phyloP scores from a whole-genome alignment of 352 stramenopile species.

The Phytophthora hybrid region DNA sequence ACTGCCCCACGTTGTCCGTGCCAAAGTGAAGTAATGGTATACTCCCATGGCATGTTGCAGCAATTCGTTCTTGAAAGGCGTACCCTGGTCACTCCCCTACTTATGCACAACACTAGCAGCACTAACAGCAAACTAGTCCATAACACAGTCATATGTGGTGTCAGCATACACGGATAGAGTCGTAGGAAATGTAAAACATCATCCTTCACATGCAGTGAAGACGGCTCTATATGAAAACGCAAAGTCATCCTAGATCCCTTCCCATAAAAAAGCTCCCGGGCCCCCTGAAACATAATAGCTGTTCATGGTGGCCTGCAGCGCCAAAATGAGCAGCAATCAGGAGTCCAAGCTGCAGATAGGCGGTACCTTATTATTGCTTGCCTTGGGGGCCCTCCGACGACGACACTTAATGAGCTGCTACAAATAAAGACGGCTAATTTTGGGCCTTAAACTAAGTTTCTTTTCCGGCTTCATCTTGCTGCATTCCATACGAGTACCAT shows the following conservation, averaged over 20 bases:
- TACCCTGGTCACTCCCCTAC: slow-evolving; percentile 37
- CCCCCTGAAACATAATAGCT: slow-evolving; percentile 8
- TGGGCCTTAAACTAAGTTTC: not conserved
- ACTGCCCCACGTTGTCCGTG: slow-evolving; percentile 37
- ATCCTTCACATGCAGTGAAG: slow-evolving; percentile 41
- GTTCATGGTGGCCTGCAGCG: slow-evolving; percentile 25
- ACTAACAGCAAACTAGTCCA: slow-evolving; percentile 44
- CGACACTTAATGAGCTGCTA: not conserved
- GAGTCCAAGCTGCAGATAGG: slow-evolving; percentile 24
- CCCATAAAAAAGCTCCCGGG: slow-evolving; percentile 16
- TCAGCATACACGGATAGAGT: slow-evolving; percentile 18
- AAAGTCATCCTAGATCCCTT: slow-evolving; percentile 14
- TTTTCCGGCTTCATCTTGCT: not conserved
- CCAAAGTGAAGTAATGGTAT: slow-evolving; percentile 34
- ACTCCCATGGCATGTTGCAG: slow-evolving; percentile 18
- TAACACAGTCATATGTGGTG: not conserved
- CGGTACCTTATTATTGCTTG: too few relatives aligned
- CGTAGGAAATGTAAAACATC: slow-evolving; percentile 35
- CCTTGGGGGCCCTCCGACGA: too few relatives aligned
- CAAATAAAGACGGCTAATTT: not conserved
- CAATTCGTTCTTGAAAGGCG: slow-evolving; percentile 42
- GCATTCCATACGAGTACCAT: not conserved
- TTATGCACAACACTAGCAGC: slow-evolving; percentile 16
- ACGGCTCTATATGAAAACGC: slow-evolving; percentile 12
- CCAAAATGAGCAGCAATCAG: slow-evolving; percentile 37